Evolutionary conservation across 2,329 filamentous ascomycete genomes (phyloP), one percentile per base, ranked within the genome.

Genomic region (Pseudopithomyces maydicus): DNA sequence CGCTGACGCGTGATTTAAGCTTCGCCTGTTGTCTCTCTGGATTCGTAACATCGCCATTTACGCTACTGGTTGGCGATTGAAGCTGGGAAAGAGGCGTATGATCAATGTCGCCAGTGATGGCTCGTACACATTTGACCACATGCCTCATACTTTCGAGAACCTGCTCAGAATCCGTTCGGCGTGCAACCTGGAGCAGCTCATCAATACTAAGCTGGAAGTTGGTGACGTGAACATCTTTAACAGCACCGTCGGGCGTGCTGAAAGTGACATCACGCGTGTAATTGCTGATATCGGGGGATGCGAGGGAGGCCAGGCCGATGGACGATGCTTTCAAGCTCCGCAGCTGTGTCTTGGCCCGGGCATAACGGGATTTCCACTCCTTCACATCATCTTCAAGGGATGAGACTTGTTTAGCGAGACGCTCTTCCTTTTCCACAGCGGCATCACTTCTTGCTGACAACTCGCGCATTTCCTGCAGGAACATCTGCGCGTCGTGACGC

Each of bases 191-290:
- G 35, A 99, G 82, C 38, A 98, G 83, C 68, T 98, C 94, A 71
- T 99, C 94, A 59, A 99, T 90, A 20, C 92, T 86, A 58, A 98
- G 89, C 75, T 99, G 95, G 80, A 97, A 98, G 70, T 91, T 93
- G 49, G 94, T 97, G 63, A 99, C 87, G 73, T 97, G 90, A 12
- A 97, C 85, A 75, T 97, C 95, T 77, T 91, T 93, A 66, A 99
- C 87, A 20, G 95, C 75, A 6, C 95, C 95, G 57, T 88, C 85
- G 12, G 88, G 85, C 36, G 89, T 84, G 20, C 85, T 84, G 63
- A 95, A 88, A 23, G 83, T 86, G 69, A 84, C 85, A 51, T 91
- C 87, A 49, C 85, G 85, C 39, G 88, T 77, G 61, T 88, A 85
- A 62, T 84, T 85, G 48, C 84, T 85, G n/a, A 88, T 87, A 64